A percentile compares a stretch with the other conserved stretches of the same genome.
phyloP scores from a whole-genome alignment of 2,329 filamentous ascomycete genomes.

The Aureobasidium musti region DNA sequence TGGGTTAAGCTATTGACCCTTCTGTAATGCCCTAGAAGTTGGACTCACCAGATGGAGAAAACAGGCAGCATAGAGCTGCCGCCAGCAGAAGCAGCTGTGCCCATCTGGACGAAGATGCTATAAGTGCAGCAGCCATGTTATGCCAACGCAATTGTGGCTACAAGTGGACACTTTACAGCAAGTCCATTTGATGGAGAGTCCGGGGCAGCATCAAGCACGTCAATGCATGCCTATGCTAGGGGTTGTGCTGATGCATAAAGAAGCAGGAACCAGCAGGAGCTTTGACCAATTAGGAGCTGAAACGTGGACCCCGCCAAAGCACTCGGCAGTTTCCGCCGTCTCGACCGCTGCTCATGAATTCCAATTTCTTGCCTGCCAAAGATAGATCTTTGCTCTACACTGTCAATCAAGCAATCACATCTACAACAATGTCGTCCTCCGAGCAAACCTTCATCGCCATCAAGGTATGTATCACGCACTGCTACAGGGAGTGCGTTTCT shows the following conservation, averaged over 20 bases:
- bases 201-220: constrained; percentile 8
- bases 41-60: constrained; percentile 65
- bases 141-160: not conserved
- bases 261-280: not conserved
- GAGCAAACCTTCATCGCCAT: constrained; percentile 72
- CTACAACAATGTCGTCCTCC: constrained; percentile 56
- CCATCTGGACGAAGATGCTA: constrained; percentile 60
- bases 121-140: constrained; percentile 28
- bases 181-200: not conserved
- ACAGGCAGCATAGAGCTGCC: constrained; percentile 59
- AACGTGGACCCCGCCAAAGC: too few relatives aligned
- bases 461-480: too few relatives aligned
- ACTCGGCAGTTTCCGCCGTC: too few relatives aligned
- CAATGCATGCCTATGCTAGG: not conserved
- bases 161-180: constrained; percentile 8
- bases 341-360: constrained; percentile 16
- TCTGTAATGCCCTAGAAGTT: not conserved
- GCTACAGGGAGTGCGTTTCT: not conserved
- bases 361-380: constrained; percentile 18
- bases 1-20: constrained; percentile 6
- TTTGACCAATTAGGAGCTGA: too few relatives aligned
- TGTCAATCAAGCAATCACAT: constrained; percentile 37
- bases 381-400: constrained; percentile 42
- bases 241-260: constrained; percentile 9
- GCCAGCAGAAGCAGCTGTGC: constrained; percentile 63